Evolutionary conservation across 192 early-diverging fungal genomes (phyloP).

Genomic region (Coemansia sp.): DNA sequence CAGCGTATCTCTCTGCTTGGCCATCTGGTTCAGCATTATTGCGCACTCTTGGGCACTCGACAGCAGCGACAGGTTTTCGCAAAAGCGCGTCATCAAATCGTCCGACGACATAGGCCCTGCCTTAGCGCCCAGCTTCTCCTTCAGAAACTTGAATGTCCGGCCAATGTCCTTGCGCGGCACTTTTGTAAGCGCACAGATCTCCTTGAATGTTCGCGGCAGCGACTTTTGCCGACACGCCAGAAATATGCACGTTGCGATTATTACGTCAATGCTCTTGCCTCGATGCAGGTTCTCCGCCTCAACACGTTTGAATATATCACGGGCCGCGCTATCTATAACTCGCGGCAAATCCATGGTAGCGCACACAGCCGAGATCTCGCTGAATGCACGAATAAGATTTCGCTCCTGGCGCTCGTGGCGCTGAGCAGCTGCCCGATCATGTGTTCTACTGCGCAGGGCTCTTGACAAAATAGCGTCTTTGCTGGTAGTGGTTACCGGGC

Average conservation of each 20-base stretch:
- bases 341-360: constrained; percentile 76
- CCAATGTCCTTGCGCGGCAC: constrained; percentile 96
- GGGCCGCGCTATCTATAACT: constrained; percentile 74
- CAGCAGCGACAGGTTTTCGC: constrained; percentile 68
- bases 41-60: constrained; percentile 69
- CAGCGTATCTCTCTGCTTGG: constrained; percentile 77
- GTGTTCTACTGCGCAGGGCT: constrained; percentile 24
- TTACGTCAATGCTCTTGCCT: constrained; percentile 77
- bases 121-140: constrained; percentile 56
- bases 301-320: constrained; percentile 82
- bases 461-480: constrained; percentile 1
- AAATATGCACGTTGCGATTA: constrained; percentile 90
- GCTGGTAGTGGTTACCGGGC: background rate
- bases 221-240: constrained; percentile 85
- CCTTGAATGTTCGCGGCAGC: constrained; percentile 88
- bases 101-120: constrained; percentile 65
- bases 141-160: constrained; percentile 60
- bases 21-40: constrained; percentile 65
- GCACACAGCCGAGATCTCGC: constrained; percentile 75
- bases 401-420: constrained; percentile 78
- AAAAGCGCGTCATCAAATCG: constrained; percentile 78
- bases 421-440: constrained; percentile 59
- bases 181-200: constrained; percentile 84
- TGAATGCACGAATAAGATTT: constrained; percentile 70
- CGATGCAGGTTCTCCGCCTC: constrained; percentile 80